phyloP scores from a whole-genome alignment of 139 green algal species.

The Choricystis sp. region DNA sequence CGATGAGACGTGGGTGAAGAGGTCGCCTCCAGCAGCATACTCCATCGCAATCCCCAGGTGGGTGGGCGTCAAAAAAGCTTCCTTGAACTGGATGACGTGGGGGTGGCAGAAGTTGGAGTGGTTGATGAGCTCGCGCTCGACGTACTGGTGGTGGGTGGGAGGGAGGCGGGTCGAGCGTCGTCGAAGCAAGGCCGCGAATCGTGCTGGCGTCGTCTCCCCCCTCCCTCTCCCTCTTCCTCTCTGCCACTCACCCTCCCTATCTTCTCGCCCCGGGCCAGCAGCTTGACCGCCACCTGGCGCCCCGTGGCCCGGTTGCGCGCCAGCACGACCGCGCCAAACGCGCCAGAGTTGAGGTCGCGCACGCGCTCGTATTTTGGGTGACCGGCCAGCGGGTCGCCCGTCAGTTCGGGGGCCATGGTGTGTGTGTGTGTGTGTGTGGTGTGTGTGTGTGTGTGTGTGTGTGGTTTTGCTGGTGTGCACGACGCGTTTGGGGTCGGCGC shows the following conservation, averaged over 20 bases:
- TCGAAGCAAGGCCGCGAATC: neutral
- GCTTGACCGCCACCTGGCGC: constrained; percentile 26
- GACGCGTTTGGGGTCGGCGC: too few species aligned
- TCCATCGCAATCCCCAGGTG: constrained; percentile 43
- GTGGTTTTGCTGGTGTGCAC: too few species aligned
- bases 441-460: too few species aligned
- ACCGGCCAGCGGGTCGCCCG: neutral
- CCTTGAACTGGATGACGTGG: constrained; percentile 25
- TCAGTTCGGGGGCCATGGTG: too few species aligned
- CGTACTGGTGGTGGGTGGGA: constrained; percentile 14
- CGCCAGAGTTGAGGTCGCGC: constrained; percentile 8
- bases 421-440: too few species aligned
- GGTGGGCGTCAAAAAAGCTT: constrained; percentile 29
- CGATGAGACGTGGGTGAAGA: constrained; percentile 14
- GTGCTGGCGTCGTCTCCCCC: neutral
- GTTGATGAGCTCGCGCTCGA: constrained; percentile 37
- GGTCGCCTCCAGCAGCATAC: constrained; percentile 45
- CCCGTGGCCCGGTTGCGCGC: constrained; percentile 17
- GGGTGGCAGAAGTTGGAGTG: constrained; percentile 32
- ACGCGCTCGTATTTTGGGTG: neutral
- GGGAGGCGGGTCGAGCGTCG: neutral
- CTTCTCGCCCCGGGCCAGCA: constrained; percentile 20
- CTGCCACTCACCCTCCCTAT: neutral
- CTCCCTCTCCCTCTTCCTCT: neutral
- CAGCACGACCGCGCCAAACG: constrained; percentile 21